Conservation (phyloP, 495 filamentous ascomycete genomes). For the Aspergillus wentii region DNA sequence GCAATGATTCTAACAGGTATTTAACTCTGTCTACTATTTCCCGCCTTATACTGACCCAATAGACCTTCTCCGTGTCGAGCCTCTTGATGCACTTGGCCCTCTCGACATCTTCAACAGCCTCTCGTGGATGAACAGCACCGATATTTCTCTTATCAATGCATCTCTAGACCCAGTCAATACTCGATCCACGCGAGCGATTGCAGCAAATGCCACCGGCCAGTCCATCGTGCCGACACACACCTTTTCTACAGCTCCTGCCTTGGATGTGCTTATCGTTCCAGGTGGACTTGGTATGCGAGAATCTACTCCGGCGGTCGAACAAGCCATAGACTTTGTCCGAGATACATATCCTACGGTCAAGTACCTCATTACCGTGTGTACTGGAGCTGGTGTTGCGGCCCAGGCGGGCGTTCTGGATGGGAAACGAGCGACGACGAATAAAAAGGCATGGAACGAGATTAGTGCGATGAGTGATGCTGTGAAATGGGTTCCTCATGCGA, state of each 20-base stretch:
- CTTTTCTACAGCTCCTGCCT: conserved; percentile 28
- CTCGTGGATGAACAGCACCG: conserved; percentile 30
- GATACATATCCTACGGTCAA: conserved; percentile 35
- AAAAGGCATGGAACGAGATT: conserved; percentile 16
- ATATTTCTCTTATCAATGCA: conserved; percentile 45
- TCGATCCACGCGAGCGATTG: conserved; percentile 6
- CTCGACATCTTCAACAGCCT: conserved; percentile 58
- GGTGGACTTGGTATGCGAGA: conserved; percentile 54
- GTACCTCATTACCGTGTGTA: conserved; percentile 62
- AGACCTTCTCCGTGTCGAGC: too few species aligned
- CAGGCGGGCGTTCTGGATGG: conserved; percentile 55
- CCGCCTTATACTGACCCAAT: too few species aligned
- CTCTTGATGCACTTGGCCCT: conserved; percentile 53
- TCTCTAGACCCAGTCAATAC: conserved; percentile 51
- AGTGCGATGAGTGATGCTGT: conserved; percentile 38
- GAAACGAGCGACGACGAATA: conserved; percentile 50
- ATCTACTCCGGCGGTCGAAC: conserved; percentile 10
- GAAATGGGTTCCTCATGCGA: conserved; percentile 54
- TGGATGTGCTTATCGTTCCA: conserved; percentile 65
- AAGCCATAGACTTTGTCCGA: conserved; percentile 41
- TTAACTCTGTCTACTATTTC: too few species aligned
- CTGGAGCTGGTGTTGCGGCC: conserved; percentile 48
- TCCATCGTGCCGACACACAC: conserved; percentile 59
- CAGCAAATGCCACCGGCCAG: conserved; percentile 25
- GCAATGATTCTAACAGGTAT: too few species aligned